These are phyloP conservation scores for Acacia pycnantha DNA, from an alignment of 331 rosid genomes.

Conservation along the genomic window DNA sequence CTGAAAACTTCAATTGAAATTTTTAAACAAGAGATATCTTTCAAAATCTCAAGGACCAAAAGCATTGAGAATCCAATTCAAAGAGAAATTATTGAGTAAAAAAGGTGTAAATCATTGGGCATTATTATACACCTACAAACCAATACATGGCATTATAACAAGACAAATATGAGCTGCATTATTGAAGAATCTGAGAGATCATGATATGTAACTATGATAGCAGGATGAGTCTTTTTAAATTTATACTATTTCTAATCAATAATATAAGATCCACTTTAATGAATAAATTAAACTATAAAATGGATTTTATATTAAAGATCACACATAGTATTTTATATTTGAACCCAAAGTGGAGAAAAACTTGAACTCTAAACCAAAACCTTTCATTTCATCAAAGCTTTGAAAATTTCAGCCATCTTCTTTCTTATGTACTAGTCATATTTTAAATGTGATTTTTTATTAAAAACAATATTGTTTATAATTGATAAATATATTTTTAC, in stretches of 20 bases:
- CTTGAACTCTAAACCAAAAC: not conserved
- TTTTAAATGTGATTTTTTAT: not conserved
- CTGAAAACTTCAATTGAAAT: not conserved
- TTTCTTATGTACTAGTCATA: not conserved
- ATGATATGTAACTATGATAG: not conserved
- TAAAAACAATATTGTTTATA: not conserved
- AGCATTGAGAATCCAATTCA: not conserved
- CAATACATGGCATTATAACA: not conserved
- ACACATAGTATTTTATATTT: not conserved
- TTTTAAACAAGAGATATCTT: not conserved
- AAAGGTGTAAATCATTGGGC: conserved; percentile 10
- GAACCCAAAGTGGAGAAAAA: not conserved
- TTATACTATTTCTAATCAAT: not conserved
- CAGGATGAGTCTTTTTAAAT: not conserved
- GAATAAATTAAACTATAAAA: no score
- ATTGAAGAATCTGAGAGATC: conserved; percentile 8
- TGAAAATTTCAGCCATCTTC: not conserved
- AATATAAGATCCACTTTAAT: no score
- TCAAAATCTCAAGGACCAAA: not conserved
- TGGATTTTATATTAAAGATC: no score
- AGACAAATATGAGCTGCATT: not conserved
- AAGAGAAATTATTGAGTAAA: not conserved
- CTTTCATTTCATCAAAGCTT: not conserved
- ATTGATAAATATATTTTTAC: not conserved
- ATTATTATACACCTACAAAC: not conserved